Conservation (phyloP, 176 grass and related monocot species). For the Aegilops umbellulata region DNA sequence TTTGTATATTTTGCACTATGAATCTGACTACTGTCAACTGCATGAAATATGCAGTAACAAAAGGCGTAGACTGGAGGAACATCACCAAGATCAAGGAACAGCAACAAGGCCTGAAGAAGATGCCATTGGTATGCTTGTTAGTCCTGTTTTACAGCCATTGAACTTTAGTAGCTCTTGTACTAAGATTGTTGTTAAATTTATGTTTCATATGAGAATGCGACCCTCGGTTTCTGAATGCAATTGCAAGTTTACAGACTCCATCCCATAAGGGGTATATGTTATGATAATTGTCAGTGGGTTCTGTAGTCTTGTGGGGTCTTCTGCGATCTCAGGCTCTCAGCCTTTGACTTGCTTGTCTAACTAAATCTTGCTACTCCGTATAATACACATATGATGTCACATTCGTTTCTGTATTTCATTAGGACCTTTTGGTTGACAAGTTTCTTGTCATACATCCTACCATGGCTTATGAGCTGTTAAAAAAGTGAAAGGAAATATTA, state of each 20-base stretch:
- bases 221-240: neutral
- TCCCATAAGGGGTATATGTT: neutral
- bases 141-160: constrained; percentile 1
- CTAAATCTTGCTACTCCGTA: neutral
- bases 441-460: neutral
- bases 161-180: neutral
- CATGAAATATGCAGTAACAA: constrained; percentile 51
- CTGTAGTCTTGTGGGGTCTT: neutral
- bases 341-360: neutral
- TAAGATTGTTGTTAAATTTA: neutral
- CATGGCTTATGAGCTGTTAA: neutral
- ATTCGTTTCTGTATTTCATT: neutral
- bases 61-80: constrained; percentile 44
- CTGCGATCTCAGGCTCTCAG: neutral
- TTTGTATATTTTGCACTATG: constrained; percentile 18
- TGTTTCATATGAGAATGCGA: neutral
- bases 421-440: neutral
- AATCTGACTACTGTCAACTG: constrained; percentile 9
- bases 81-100: constrained; percentile 18
- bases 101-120: constrained; percentile 13
- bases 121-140: constrained; percentile 39
- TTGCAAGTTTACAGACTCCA: neutral
- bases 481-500: neutral
- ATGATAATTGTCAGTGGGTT: neutral
- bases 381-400: neutral